Base-by-base conservation (phyloP, 306 rosid species). In the Hylodesmum podocarpum region DNA sequence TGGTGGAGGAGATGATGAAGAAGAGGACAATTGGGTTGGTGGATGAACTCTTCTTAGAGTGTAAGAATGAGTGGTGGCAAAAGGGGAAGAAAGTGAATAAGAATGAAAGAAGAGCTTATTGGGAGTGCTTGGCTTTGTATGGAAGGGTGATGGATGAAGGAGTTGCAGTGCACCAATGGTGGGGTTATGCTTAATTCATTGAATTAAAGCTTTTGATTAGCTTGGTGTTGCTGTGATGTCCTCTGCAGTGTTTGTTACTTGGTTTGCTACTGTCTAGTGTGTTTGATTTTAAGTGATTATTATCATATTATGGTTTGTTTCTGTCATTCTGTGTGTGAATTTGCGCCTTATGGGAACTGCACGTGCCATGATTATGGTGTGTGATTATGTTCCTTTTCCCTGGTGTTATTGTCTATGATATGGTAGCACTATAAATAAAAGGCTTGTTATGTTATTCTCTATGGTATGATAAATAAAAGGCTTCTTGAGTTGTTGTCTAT, bases 151-250 rank as follows among this genome's bases (percentile, higher is more conserved):
- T 72, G 71, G 94, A 89, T 70, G 85, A 82, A 22, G 96, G 96
- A 74, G 89, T 89, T 80, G 92, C 88, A 25, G 92, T 89, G 3
- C 92, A 91, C 73, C 91, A 86, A 72, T 89, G 97, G 97, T 88
- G 90, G 88, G 80, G 82, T n/a, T 86, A 82, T 53, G 19, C 0
- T 49, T 8, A 1, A 49, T 3, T 6, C 37, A 5, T 46, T n/a
- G 9, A 46, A 5, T 46, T n/a, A 3, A 46, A 44, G 75, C 70
- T 40, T 43, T 33, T 27, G 5, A 12, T 53, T 66, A 31, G 62
- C 24, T 76, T 29, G 37, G 37, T 54, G 66, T 15, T 72, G 0
- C 41, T 62, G 34, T 62, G n/a, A 9, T 58, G 12, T 72, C n/a
- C 47, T 41, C n/a, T 41, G n/a, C n/a, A 41, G 19, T 53, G 6